Conservation (phyloP, 2,329 filamentous ascomycete genomes). For the Helotiales sp. region DNA sequence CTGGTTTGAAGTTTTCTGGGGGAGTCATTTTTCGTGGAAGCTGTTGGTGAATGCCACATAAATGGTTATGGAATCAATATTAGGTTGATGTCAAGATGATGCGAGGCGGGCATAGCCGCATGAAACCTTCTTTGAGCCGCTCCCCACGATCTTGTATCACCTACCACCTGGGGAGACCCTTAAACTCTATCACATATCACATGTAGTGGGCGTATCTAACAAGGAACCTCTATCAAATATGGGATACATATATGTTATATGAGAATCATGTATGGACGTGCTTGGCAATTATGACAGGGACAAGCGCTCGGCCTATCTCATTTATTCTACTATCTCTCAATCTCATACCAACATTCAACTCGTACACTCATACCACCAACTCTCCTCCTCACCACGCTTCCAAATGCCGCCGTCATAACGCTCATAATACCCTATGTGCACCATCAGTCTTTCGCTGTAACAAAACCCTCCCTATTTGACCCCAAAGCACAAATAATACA, state of each 20-base stretch:
- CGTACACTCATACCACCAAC: slow-evolving; percentile 5
- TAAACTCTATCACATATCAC: no score
- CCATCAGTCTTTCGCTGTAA: slow-evolving; percentile 7
- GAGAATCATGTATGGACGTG: neutral
- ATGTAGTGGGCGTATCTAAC: no score
- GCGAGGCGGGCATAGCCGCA: no score
- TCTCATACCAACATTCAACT: slow-evolving; percentile 2
- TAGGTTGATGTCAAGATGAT: no score
- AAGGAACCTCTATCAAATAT: no score
- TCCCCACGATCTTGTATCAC: no score
- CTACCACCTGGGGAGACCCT: no score
- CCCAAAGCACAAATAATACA: slow-evolving; percentile 2
- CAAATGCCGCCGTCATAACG: slow-evolving; percentile 17
- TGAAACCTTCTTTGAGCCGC: no score
- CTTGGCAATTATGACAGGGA: neutral
- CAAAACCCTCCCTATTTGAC: neutral
- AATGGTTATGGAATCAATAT: no score
- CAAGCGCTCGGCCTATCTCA: neutral
- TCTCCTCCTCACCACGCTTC: neutral
- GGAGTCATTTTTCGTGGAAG: slow-evolving; percentile 15
- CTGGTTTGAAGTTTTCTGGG: slow-evolving; percentile 44
- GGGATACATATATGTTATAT: neutral
- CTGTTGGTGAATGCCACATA: no score
- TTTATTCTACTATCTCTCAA: slow-evolving; percentile 1
- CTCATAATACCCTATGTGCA: slow-evolving; percentile 29